These are phyloP conservation scores for Camellia granthamiana DNA, from an alignment of 148 eudicot species.

Conservation along the genomic window DNA sequence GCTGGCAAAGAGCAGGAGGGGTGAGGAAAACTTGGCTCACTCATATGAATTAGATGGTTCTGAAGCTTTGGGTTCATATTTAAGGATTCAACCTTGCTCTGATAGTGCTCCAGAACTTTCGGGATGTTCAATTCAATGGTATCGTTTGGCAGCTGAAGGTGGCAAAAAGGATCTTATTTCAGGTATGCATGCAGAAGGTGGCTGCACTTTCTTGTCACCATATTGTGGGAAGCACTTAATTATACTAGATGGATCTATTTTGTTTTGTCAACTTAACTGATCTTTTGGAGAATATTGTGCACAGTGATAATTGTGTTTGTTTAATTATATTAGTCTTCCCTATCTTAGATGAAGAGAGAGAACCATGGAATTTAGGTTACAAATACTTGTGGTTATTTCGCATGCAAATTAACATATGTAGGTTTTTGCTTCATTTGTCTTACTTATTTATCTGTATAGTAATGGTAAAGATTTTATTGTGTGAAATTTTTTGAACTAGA, in stretches of 20 bases:
- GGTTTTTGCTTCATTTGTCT: not conserved
- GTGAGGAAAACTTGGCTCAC: slow-evolving; percentile 39
- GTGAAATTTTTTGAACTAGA: not conserved
- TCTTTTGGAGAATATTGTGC: not conserved
- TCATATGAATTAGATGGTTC: slow-evolving; percentile 75
- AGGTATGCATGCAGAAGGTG: slow-evolving; percentile 45
- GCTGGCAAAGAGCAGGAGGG: slow-evolving; percentile 67
- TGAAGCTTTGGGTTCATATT: slow-evolving; percentile 76
- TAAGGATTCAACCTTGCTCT: slow-evolving; percentile 59
- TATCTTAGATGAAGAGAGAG: not conserved
- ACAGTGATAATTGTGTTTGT: not conserved
- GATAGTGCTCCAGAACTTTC: slow-evolving; percentile 63
- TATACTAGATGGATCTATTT: not conserved
- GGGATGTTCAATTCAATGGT: slow-evolving; percentile 87
- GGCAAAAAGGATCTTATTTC: slow-evolving; percentile 79
- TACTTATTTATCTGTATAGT: not conserved
- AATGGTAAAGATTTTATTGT: not conserved
- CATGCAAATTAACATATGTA: too few relatives aligned
- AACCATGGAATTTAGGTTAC: too few relatives aligned
- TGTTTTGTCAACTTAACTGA: not conserved
- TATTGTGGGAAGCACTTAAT: not conserved
- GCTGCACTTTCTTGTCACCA: not conserved
- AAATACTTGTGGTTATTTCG: too few relatives aligned
- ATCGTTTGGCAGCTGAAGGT: slow-evolving; percentile 57
- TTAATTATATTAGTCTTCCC: not conserved